Base-by-base conservation (phyloP, 371 early-diverging fungal species). In the Lichtheimia corymbifera region DNA sequence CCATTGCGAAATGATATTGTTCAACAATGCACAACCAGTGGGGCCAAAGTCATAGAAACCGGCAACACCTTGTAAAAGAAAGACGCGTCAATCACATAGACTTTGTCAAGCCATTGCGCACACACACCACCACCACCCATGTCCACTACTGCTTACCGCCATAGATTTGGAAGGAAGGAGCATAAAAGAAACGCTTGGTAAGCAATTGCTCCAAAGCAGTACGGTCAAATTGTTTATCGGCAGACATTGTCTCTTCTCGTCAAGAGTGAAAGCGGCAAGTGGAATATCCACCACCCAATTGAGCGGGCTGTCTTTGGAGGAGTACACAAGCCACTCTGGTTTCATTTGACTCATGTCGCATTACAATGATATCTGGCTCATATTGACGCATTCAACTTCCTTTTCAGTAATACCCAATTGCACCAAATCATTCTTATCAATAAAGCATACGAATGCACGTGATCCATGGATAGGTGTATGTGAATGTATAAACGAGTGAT, bases 11-110 rank as follows among this genome's bases (percentile, higher is more conserved):
- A 98, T 80, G 72, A 99, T 87, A 82, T 99, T 98, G 81, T 93
- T 91, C 79, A 97, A 95, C 51, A 99, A 86, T 4, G 97, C 96
- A 63, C 90, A 90, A 45, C 97, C 97, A 27, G 96, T 88, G 6
- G 99, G 99, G 18, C 99, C 99, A 74, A 92, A 97, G 79, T 99
- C 99, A 71, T 93, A 99, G 53, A 99, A 90, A 72, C 99, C 99
- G 58, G 96, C 93, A 54, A 97, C 94, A 79, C 93, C 93, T 93
- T 64, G 18, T 58, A 53, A 53, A 44, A 22, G 11, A 47, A 15
- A n/a, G 7, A 47, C 22, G 47, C 22, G 47, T 47, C 18, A 15
- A 47, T 22, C 47, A 40, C 17, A 22, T 22, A 22, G 1, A 1
- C 22, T 2, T 22, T 22, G 22, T 22, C 22, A 22, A 22, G 1